Base-by-base conservation (phyloP, 768 basidiomycete species). In the Phaeotremella fagi region DNA sequence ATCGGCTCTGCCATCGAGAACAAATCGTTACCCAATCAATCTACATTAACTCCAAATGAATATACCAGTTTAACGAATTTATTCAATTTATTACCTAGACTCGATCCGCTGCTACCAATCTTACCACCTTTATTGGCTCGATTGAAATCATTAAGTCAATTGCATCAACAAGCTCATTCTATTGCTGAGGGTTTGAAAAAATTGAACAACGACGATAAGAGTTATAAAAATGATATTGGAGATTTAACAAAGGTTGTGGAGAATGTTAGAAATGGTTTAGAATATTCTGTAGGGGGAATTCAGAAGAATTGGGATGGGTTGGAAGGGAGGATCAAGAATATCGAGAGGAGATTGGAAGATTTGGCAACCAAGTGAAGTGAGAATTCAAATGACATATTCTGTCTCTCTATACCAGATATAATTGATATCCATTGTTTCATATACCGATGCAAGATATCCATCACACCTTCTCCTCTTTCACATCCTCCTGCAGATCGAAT, bases 111-210 rank as follows among this genome's bases (percentile, higher is more conserved):
- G 26, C 51, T 79, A 3, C 78, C 79, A 0, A 75, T 79, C 25
- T 54, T 78, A 0, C 75, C 92, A 1, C 90, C 95, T 61, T 85
- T 99, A 22, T 81, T 99, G 23, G 83, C 87, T 3, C 87, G 94
- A 14, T 75, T 99, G 31, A 83, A 88, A 33, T 91, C 90, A 9
- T 79, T 99, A 3, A 84, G 88, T 7, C 70, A 82, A 0, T 74
- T 99, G 54, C 94, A 99, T 66, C 80, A 84, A 0, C 83, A 87
- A 44, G 89, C 94, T 0, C 80, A 84, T 1, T 81, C 85, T 23
- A 91, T 97, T 64, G 81, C 85, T 47, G 79, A 77, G 20, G 82
- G 83, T 2, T 77, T 97, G 3, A 75, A 79, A 15, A 72, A 79
- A 5, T 46, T 72, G 3, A 44, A 71, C 28, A 82, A 82, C 50